Evolutionary conservation across 2,329 filamentous ascomycete genomes (phyloP).

Genomic region (Coniella lustricola): DNA sequence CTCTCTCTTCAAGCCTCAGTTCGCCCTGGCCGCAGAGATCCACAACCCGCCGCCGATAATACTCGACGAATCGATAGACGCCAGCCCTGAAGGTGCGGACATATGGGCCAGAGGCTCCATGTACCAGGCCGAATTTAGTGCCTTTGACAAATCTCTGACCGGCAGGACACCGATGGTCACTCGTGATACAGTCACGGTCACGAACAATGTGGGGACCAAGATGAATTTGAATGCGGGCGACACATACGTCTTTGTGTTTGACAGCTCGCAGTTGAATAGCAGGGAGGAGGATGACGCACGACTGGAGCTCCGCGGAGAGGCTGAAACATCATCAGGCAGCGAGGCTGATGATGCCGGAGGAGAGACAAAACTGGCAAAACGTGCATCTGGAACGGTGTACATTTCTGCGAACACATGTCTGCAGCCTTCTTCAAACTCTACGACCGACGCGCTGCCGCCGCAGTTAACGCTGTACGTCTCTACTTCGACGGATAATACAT

Average conservation of each 20-base stretch:
- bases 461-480: slow-evolving; percentile 78
- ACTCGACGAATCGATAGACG: slow-evolving; percentile 19
- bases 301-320: slow-evolving; percentile 11
- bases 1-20: slow-evolving; percentile 48
- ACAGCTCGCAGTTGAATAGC: slow-evolving; percentile 45
- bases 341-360: slow-evolving; percentile 21
- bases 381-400: slow-evolving; percentile 50
- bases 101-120: slow-evolving; percentile 19
- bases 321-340: slow-evolving; percentile 6
- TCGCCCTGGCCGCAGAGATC: slow-evolving; percentile 56
- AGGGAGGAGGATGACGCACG: slow-evolving; percentile 20
- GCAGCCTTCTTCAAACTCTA: slow-evolving; percentile 56
- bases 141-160: slow-evolving; percentile 56
- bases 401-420: slow-evolving; percentile 81
- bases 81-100: slow-evolving; percentile 15
- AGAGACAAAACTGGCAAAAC: slow-evolving; percentile 15
- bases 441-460: slow-evolving; percentile 45
- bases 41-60: slow-evolving; percentile 19
- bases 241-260: slow-evolving; percentile 58
- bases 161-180: slow-evolving; percentile 45
- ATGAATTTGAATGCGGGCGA: slow-evolving; percentile 57
- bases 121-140: slow-evolving; percentile 56
- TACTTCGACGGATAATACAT: slow-evolving; percentile 52
- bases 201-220: slow-evolving; percentile 57
- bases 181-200: slow-evolving; percentile 37